Evolutionary conservation across 2,329 filamentous ascomycete genomes (phyloP).

Genomic region (Colletotrichum sp.): DNA sequence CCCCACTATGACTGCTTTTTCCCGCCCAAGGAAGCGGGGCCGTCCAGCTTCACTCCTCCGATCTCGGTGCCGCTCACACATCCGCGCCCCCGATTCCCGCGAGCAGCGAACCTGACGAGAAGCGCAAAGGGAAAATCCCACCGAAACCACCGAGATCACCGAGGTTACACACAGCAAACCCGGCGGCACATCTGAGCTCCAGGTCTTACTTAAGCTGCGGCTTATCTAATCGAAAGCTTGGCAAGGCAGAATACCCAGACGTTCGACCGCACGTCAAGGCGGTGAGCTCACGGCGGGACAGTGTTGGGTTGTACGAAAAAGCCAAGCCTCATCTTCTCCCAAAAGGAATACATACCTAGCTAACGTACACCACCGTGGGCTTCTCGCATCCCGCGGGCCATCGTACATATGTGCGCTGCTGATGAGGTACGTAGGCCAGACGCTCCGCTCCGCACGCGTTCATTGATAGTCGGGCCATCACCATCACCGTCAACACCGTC

Average conservation of each 20-base stretch:
- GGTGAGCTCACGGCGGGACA: not conserved
- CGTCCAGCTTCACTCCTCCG: not conserved
- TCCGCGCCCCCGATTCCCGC: constrained; percentile 2
- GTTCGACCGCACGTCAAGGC: not conserved
- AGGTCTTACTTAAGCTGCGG: not conserved
- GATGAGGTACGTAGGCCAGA: not conserved
- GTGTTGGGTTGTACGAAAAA: not conserved
- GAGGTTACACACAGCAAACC: not conserved
- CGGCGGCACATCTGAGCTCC: not conserved
- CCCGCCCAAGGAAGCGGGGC: not conserved
- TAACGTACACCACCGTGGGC: not conserved
- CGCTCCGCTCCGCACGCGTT: not conserved
- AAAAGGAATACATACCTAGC: not conserved
- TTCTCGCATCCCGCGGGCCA: not conserved
- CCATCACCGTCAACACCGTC: not conserved
- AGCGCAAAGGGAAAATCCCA: not conserved
- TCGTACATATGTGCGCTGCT: not conserved
- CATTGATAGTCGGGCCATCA: not conserved
- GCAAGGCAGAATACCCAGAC: not conserved
- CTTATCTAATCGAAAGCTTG: not conserved
- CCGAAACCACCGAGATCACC: not conserved
- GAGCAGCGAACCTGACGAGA: not conserved
- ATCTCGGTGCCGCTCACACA: constrained; percentile 3
- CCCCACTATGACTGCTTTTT: constrained; percentile 2
- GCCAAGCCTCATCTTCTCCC: not conserved